These are phyloP conservation scores for Coix lacrymajobi DNA, from an alignment of 176 grass and related monocot species.

Conservation along the genomic window DNA sequence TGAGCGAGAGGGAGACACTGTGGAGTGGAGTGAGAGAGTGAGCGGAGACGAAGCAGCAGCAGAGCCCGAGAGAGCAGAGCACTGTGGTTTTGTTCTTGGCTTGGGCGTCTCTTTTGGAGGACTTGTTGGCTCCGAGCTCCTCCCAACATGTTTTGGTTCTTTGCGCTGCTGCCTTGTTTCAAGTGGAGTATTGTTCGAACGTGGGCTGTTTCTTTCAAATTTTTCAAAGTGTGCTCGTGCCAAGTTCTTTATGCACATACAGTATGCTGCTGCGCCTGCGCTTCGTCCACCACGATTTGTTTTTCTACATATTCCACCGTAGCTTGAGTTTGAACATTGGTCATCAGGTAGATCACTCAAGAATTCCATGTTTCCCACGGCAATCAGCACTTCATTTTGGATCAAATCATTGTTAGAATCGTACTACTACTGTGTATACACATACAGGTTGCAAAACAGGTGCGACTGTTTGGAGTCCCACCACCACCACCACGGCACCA, in stretches of 20 bases:
- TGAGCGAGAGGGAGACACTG: not conserved
- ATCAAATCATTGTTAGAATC: too few species aligned
- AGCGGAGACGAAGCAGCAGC: not conserved
- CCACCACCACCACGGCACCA: too few species aligned
- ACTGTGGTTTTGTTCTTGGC: slow-evolving; percentile 11
- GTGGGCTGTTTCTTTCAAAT: not conserved
- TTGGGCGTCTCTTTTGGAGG: not conserved
- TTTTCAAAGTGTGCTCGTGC: not conserved
- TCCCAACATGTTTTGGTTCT: not conserved
- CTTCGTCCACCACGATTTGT: not conserved
- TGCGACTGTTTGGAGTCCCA: not conserved
- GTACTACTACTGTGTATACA: too few species aligned
- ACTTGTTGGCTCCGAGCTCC: not conserved
- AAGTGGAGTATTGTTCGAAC: slow-evolving; percentile 7
- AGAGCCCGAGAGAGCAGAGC: not conserved
- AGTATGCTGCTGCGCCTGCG: too few species aligned
- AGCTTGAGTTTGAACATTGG: not conserved
- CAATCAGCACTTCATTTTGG: not conserved
- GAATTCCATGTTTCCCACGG: not conserved
- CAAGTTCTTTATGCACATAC: not conserved
- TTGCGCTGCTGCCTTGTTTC: not conserved
- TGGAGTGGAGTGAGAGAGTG: not conserved
- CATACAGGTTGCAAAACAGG: too few species aligned
- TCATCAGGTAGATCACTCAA: not conserved
- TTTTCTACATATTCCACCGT: not conserved